These are phyloP conservation scores for Dendrobium catenatum DNA, from an alignment of 106 monocot genomes.

Conservation along the genomic window DNA sequence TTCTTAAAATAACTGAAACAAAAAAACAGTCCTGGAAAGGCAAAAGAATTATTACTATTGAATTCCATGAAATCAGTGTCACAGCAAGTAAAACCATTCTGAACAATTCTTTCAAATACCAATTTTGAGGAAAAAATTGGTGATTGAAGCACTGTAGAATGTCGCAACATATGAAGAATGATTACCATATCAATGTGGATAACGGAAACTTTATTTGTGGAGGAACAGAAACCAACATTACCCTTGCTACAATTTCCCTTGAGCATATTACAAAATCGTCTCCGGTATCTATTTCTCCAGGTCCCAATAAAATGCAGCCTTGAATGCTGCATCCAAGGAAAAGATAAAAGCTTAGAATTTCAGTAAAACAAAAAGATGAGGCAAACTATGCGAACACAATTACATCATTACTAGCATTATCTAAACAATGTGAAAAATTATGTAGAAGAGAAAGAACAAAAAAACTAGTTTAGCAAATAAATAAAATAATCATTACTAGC, in stretches of 20 bases:
- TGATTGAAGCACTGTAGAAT: not conserved
- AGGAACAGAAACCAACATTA: conserved; percentile 7
- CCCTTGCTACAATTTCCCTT: conserved; percentile 14
- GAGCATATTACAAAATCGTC: conserved; percentile 42
- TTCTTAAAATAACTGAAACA: conserved; percentile 80
- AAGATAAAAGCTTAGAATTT: not conserved
- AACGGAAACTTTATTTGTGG: conserved; percentile 19
- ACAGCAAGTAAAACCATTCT: not conserved
- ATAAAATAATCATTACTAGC: not conserved
- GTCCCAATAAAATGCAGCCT: conserved; percentile 98
- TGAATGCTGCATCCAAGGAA: conserved; percentile 43
- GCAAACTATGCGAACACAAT: not conserved
- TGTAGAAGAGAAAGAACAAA: not conserved
- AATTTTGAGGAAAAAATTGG: not conserved
- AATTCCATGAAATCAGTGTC: not conserved
- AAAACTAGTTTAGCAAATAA: not conserved
- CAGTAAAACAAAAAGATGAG: not conserved
- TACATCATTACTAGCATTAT: not conserved
- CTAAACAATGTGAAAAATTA: not conserved
- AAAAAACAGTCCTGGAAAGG: conserved; percentile 88
- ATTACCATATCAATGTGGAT: conserved; percentile 97
- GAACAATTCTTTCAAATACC: not conserved
- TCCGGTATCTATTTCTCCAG: conserved; percentile 83
- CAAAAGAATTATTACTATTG: not conserved
- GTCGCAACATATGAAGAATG: conserved; percentile 8